These are phyloP conservation scores for Aspergillaceae sp. DNA, from an alignment of 2,329 filamentous ascomycete genomes.

Conservation along the genomic window DNA sequence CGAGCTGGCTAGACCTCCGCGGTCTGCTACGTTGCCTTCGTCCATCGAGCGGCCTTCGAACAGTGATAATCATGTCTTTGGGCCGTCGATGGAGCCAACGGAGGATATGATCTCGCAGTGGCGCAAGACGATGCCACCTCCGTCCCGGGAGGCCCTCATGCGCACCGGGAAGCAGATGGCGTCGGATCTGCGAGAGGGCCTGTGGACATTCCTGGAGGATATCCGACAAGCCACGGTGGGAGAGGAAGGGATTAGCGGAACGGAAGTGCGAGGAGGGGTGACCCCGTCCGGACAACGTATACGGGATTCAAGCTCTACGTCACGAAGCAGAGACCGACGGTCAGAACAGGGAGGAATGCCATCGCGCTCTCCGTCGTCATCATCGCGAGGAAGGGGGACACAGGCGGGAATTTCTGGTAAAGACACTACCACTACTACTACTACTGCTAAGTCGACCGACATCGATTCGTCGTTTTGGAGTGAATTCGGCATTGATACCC, in stretches of 20 bases:
- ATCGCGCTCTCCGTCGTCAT: conserved; percentile 25
- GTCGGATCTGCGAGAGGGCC: conserved; percentile 76
- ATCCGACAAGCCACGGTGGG: conserved; percentile 91
- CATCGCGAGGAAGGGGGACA: conserved; percentile 20
- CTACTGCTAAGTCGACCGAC: conserved; percentile 24
- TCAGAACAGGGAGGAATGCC: conserved; percentile 15
- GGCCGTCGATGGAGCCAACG: conserved; percentile 15
- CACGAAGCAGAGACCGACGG: conserved; percentile 26
- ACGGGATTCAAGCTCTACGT: conserved; percentile 24
- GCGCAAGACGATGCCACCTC: conserved; percentile 35
- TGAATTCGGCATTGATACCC: conserved; percentile 44
- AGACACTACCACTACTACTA: conserved; percentile 15
- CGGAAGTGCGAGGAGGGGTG: conserved; percentile 29
- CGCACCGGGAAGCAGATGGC: conserved; percentile 66
- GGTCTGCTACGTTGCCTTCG: conserved; percentile 35
- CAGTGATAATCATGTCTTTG: conserved; percentile 6
- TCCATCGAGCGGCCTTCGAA: conserved; percentile 23
- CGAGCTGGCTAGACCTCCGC: conserved; percentile 29
- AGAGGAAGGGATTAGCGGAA: conserved; percentile 69
- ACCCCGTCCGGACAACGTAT: conserved; percentile 17
- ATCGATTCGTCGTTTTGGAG: conserved; percentile 42
- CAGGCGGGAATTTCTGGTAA: conserved; percentile 32
- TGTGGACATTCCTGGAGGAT: conserved; percentile 94
- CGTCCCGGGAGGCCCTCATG: conserved; percentile 45
- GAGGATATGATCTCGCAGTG: conserved; percentile 32